Percentiles rank a stretch among this genome's conserved stretches.
These are phyloP conservation scores for Escovopsis weberi DNA, from an alignment of 2,329 filamentous ascomycete genomes.

Conservation along the genomic window DNA sequence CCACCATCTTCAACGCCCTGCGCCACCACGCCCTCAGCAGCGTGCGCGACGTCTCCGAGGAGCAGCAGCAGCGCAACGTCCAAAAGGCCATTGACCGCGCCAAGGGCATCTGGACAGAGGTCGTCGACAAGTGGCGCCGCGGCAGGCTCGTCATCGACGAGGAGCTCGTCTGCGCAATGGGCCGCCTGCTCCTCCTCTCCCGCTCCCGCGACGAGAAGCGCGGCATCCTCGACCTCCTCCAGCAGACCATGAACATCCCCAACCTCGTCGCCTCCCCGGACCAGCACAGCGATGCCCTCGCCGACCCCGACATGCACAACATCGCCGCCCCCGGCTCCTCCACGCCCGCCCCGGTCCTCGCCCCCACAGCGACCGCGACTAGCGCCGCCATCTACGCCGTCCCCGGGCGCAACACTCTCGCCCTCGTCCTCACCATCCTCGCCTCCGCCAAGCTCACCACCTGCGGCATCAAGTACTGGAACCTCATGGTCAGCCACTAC, in stretches of 20 bases:
- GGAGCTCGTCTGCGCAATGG: slow-evolving; percentile 67
- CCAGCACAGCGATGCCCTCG: slow-evolving; percentile 5
- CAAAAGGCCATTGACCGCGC: slow-evolving; percentile 46
- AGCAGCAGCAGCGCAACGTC: slow-evolving; percentile 20
- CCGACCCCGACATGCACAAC: slow-evolving; percentile 10
- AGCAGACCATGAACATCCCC: slow-evolving; percentile 68
- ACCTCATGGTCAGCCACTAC: slow-evolving; percentile 46
- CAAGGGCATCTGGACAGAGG: slow-evolving; percentile 66
- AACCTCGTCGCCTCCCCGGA: slow-evolving; percentile 24
- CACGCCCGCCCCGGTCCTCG: slow-evolving; percentile 6
- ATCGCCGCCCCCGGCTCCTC: slow-evolving; percentile 6
- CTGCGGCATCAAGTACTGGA: slow-evolving; percentile 66
- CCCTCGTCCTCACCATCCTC: slow-evolving; percentile 53
- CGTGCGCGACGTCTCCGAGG: slow-evolving; percentile 12
- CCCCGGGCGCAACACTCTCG: slow-evolving; percentile 46
- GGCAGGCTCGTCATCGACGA: slow-evolving; percentile 64
- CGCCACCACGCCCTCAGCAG: slow-evolving; percentile 22
- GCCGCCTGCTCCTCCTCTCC: slow-evolving; percentile 55
- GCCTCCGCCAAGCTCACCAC: slow-evolving; percentile 43
- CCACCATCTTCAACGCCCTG: slow-evolving; percentile 68
- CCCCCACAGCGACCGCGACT: not conserved
- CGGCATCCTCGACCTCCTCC: slow-evolving; percentile 59
- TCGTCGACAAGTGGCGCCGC: slow-evolving; percentile 59
- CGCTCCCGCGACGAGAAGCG: slow-evolving; percentile 45
- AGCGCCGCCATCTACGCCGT: slow-evolving; percentile 19